A percentile compares a stretch with the other conserved stretches of the same genome.
phyloP scores from a whole-genome alignment of 805 yeast genomes.

The Lachancea meyersii region DNA sequence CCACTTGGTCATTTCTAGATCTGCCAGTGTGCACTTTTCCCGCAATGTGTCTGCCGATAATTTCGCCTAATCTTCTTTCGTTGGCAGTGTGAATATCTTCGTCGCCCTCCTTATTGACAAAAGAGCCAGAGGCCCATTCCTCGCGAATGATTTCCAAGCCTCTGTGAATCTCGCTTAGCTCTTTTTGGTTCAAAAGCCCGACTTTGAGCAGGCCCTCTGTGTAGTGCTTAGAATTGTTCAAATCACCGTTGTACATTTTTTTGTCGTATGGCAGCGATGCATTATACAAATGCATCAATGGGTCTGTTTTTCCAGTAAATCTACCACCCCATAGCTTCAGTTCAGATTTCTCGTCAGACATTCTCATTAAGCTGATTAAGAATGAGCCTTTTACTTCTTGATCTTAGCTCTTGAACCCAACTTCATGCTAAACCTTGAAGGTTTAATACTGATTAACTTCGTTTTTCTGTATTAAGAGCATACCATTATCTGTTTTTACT shows the following conservation, averaged over 20 bases:
- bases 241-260: constrained; percentile 89
- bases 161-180: constrained; percentile 70
- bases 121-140: constrained; percentile 80
- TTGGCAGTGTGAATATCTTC: constrained; percentile 99
- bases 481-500: too few relatives aligned
- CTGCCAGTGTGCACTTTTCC: constrained; percentile 99
- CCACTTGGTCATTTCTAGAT: constrained; percentile 97
- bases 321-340: constrained; percentile 96
- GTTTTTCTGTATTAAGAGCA: too few relatives aligned
- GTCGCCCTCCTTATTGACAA: constrained; percentile 43
- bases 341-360: constrained; percentile 26
- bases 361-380: too few relatives aligned
- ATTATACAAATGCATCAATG: constrained; percentile 94
- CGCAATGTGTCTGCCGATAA: constrained; percentile 87
- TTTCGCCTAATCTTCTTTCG: constrained; percentile 94
- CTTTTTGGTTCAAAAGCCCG: constrained; percentile 66
- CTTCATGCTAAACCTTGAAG: too few relatives aligned
- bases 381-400: too few relatives aligned
- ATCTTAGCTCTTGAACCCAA: too few relatives aligned
- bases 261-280: constrained; percentile 95
- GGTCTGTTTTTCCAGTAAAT: constrained; percentile 95
- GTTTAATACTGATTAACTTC: too few relatives aligned
- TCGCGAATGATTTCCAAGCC: constrained; percentile 66
- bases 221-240: constrained; percentile 90
- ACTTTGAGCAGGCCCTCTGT: constrained; percentile 79